Base-by-base conservation (phyloP, 345 rosid species). In the Moricandia arvensis region DNA sequence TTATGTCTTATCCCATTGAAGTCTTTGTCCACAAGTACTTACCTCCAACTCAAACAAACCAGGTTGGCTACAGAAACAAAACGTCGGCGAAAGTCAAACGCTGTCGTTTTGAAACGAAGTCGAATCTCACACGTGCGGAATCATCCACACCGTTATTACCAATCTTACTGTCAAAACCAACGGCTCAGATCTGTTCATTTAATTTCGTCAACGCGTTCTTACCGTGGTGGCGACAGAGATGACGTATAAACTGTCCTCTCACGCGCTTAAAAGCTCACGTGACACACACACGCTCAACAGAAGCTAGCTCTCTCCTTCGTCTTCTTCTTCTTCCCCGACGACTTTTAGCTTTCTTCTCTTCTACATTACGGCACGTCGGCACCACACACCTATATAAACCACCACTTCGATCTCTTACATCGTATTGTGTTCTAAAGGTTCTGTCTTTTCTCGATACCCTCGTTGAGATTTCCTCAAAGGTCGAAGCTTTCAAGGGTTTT, bases 181-280 rank as follows among this genome's bases (percentile, higher is more conserved):
- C 76, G 80, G 68, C 18, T 72, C 5, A 47, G 63, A 66, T 77
- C 53, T 34, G 1, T 16, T 24, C 0, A 0, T 6, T 2, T 0
- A 21, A 33, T 7, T 15, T 43, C 41, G 80, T 77, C 80, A 64
- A 71, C 80, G 75, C 75, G 8, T 54, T 63, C 11, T 55, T 63
- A 63, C 75, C 71, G 72, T 70, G 34, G 75, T 69, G 37, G 65
- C 71, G 66, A 58, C 80, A 76, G 75, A 69, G 2, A 70, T 70
- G 71, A 76, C 74, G 74, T 68, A 12, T 30, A 12, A 75, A 69
- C 35, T 62, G 63, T 62, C 24, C 16, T 17, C 6, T 9, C 24
- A 77, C 72, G 80, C 71, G 61, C 61, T 57, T 13, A 57, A 45
- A 45, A 11, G 72, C 49, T 57, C 57, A 65, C 80, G 76, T 71